Base-by-base conservation (phyloP, 805 yeast genomes). In the Spathaspora gorwiae region DNA sequence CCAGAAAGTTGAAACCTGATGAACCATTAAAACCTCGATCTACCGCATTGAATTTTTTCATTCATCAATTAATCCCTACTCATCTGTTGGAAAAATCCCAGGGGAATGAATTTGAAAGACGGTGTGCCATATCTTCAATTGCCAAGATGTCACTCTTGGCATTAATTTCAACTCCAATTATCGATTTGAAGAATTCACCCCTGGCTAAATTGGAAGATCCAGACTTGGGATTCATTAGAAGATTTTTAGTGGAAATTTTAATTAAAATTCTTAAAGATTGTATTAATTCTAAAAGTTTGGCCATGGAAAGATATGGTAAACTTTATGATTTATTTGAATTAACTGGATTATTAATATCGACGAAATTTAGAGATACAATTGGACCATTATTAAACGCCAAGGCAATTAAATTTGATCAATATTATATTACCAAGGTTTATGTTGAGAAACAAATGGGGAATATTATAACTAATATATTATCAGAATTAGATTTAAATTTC, bases 1-100 rank as follows among this genome's bases (percentile, higher is more conserved):
- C 92, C 1, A 84, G 82, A 69, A 81, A 82, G 59, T 60, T 47
- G 48, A 44, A 55, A 43, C 56, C 44, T 32, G 46, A 50, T 1
- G 78, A 68, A 11, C 56, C 66, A 2, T 66, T 73, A 12, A 87
- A 83, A 55, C 95, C 95, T 2, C 73, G 92, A 27, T 73, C 88
- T 0, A 84, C 95, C 0, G 83, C 92, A 1, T 62, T 90, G 49
- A 87, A 89, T 58, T 80, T 87, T 53, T 75, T 90, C 47, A 62
- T 90, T 13, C 90, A 87, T 58, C 90, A 85, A 55, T 71, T 90
- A 40, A 62, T 90, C 2, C 81, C 85, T 2, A 72, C 82, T 2
- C 68, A 75, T n/a, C 69, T 65, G 52, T 68, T 68, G 34, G 69
- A 58, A 8, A 60, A 61, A 1, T 67, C 65, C 11, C 49, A 51